Evolutionary conservation across 352 stramenopile species (phyloP).

Genomic region (Blastocystis sp.): DNA sequence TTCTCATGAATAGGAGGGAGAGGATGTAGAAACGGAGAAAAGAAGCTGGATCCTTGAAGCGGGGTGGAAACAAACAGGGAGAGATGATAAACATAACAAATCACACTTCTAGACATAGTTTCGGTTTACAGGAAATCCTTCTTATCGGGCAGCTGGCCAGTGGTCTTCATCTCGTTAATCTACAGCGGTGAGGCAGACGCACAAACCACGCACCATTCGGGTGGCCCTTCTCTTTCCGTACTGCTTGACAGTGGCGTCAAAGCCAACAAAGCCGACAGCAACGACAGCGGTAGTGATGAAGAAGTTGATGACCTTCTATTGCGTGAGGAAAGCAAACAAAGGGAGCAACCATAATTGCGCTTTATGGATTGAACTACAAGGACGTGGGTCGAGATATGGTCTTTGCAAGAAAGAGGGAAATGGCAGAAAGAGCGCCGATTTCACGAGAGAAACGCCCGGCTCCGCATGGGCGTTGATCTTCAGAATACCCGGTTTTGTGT

Average conservation of each 20-base stretch:
- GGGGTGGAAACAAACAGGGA: slow-evolving; percentile 6
- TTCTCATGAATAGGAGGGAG: neutral
- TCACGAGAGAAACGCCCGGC: neutral
- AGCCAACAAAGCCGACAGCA: slow-evolving; percentile 3
- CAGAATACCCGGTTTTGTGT: neutral
- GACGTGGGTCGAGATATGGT: neutral
- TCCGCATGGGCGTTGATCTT: neutral
- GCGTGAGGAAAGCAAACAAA: neutral
- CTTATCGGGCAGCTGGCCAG: slow-evolving; percentile 35
- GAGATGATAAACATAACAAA: slow-evolving; percentile 18
- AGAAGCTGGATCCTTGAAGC: neutral
- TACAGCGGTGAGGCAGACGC: neutral
- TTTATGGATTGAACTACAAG: neutral
- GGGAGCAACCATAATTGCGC: too few relatives aligned
- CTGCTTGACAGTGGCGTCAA: slow-evolving; percentile 16
- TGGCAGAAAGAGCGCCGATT: neutral
- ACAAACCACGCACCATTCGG: slow-evolving; percentile 13
- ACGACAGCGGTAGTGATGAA: slow-evolving; percentile 58
- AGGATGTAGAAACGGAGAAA: neutral
- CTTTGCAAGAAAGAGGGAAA: neutral
- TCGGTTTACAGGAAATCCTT: slow-evolving; percentile 59
- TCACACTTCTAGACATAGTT: neutral
- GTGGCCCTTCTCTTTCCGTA: slow-evolving; percentile 63
- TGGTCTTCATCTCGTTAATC: slow-evolving; percentile 60
- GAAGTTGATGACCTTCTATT: slow-evolving; percentile 64